These are phyloP conservation scores for Moringa oleifera DNA, from an alignment of 345 rosid genomes.

Conservation along the genomic window DNA sequence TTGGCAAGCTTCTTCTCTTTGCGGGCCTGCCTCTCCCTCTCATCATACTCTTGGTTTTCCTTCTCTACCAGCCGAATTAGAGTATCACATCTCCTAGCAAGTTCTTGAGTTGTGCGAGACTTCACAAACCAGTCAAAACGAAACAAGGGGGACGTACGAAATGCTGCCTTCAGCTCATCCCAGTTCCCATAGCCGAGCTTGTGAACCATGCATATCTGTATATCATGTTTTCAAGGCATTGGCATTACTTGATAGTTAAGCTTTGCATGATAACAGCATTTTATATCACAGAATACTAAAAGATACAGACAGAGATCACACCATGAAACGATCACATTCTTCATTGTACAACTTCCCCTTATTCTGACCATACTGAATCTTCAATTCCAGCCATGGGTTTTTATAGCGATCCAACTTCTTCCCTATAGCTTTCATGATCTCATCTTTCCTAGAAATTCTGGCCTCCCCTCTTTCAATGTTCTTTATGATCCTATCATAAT, in stretches of 20 bases:
- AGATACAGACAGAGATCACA: slow-evolving; percentile 11
- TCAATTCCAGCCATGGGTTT: slow-evolving; percentile 96
- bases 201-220: slow-evolving; percentile 96
- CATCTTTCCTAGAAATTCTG: slow-evolving; percentile 91
- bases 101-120: slow-evolving; percentile 91
- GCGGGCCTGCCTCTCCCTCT: slow-evolving; percentile 95
- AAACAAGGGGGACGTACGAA: slow-evolving; percentile 75
- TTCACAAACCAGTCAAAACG: slow-evolving; percentile 98
- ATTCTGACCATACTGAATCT: slow-evolving; percentile 97
- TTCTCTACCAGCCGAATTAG: slow-evolving; percentile 92
- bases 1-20: slow-evolving; percentile 97
- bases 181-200: slow-evolving; percentile 98
- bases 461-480: slow-evolving; percentile 97
- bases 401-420: slow-evolving; percentile 97
- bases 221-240: slow-evolving; percentile 3
- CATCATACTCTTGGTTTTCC: slow-evolving; percentile 96
- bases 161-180: slow-evolving; percentile 94
- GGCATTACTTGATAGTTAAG: slow-evolving; percentile 1
- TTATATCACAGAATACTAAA: not conserved
- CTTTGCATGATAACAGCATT: not conserved
- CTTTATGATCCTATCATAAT: slow-evolving; percentile 93
- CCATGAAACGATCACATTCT: slow-evolving; percentile 97
- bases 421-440: slow-evolving; percentile 98
- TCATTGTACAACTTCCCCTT: slow-evolving; percentile 95
- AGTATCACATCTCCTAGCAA: slow-evolving; percentile 95